Conservation (phyloP, 768 basidiomycete species). For the Boletus tylopilopsis region DNA sequence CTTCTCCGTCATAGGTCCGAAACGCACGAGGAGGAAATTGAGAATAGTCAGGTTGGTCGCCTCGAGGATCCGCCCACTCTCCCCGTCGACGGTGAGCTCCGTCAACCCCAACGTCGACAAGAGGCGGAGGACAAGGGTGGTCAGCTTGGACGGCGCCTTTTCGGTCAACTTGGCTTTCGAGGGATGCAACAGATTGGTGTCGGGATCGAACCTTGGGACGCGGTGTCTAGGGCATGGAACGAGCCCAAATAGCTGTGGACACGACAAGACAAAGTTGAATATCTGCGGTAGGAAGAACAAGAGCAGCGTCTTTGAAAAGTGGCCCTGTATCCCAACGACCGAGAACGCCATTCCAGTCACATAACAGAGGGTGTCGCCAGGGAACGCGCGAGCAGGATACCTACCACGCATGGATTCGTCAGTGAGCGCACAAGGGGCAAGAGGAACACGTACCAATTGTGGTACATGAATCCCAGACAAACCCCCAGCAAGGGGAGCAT, state of each 20-base stretch:
- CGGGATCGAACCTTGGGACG: conserved; percentile 76
- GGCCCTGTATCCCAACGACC: conserved; percentile 94
- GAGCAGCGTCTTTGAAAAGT: conserved; percentile 94
- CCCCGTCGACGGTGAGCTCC: conserved; percentile 52
- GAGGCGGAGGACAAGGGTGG: conserved; percentile 52
- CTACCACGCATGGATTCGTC: conserved; percentile 37
- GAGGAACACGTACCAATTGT: conserved; percentile 76
- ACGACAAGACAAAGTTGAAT: conserved; percentile 94
- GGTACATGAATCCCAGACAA: conserved; percentile 86
- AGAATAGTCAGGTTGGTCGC: conserved; percentile 90
- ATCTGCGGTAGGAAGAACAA: conserved; percentile 98
- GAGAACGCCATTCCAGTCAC: conserved; percentile 98
- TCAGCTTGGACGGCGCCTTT: conserved; percentile 50
- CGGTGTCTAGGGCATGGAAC: conserved; percentile 94
- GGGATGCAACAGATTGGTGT: conserved; percentile 75
- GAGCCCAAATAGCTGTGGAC: conserved; percentile 91
- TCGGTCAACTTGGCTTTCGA: conserved; percentile 59
- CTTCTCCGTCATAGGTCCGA: conserved; percentile 87
- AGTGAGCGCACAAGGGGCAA: neutral
- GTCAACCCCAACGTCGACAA: conserved; percentile 66
- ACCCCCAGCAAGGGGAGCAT: conserved; percentile 94
- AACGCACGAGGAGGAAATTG: conserved; percentile 74
- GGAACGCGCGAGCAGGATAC: conserved; percentile 94
- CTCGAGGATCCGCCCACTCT: conserved; percentile 56
- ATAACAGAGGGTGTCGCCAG: conserved; percentile 97